Evolutionary conservation across 176 grass and related monocot species (phyloP).

Genomic region (Aegilops longissima): DNA sequence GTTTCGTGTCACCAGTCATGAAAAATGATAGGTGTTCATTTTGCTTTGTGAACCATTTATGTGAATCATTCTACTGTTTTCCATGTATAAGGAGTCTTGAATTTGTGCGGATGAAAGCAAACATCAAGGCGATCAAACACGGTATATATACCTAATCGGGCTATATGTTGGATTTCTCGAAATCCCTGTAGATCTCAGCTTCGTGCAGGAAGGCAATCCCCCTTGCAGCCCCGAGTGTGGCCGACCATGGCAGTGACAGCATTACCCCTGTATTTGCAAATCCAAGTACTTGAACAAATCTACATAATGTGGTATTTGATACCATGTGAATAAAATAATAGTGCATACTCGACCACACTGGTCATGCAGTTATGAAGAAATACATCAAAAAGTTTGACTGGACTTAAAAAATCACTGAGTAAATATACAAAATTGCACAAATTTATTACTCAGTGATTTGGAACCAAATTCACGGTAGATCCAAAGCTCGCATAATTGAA

Average conservation of each 20-base stretch:
- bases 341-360: not conserved
- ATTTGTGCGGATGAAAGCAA: not conserved
- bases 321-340: conserved; percentile 39
- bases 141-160: conserved; percentile 54
- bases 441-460: not conserved
- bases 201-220: conserved; percentile 74
- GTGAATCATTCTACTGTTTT: too few relatives aligned
- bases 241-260: conserved; percentile 55
- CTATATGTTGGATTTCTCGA: conserved; percentile 81
- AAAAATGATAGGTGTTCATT: not conserved
- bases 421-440: not conserved
- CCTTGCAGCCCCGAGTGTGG: conserved; percentile 61
- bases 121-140: not conserved
- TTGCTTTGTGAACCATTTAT: not conserved
- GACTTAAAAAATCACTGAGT: not conserved
- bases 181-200: conserved; percentile 71
- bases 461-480: not conserved
- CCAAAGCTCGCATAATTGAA: not conserved
- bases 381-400: not conserved
- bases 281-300: not conserved
- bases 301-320: not conserved
- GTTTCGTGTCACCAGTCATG: not conserved
- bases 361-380: not conserved
- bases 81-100: too few relatives aligned
- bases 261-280: conserved; percentile 38